A percentile compares a stretch with the other conserved stretches of the same genome.
Evolutionary conservation across 331 rosid species (phyloP).

Genomic region (Rhamnella rubrinervis): DNA sequence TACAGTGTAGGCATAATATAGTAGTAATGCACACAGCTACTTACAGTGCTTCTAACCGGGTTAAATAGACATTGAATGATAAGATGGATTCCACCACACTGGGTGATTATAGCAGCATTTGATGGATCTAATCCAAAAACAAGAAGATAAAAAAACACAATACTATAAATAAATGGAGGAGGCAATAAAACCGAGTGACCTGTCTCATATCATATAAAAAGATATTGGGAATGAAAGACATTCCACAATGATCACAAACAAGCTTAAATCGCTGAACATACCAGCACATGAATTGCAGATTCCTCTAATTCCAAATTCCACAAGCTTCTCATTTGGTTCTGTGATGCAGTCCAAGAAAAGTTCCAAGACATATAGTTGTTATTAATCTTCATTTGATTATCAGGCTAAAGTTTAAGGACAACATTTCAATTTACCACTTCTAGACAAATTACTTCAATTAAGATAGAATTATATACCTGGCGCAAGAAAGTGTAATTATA

Average conservation of each 20-base stretch:
- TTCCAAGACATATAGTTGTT: conserved; percentile 83
- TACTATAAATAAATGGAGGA: neutral
- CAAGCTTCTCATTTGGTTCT: conserved; percentile 87
- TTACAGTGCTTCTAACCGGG: conserved; percentile 86
- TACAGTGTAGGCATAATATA: neutral
- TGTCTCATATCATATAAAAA: neutral
- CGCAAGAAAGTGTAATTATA: conserved; percentile 75
- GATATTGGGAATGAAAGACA: conserved; percentile 6
- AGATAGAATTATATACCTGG: conserved; percentile 47
- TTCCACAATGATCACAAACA: neutral
- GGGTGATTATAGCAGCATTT: conserved; percentile 56
- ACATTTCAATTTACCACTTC: conserved; percentile 2
- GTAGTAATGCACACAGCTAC: conserved; percentile 27
- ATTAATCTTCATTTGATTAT: conserved; percentile 1
- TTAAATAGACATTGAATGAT: conserved; percentile 80
- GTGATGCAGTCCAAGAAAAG: conserved; percentile 87
- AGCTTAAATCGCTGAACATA: conserved; percentile 26
- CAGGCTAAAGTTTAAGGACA: conserved; percentile 1
- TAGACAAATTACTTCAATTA: conserved; percentile 1
- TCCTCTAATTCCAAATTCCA: conserved; percentile 86
- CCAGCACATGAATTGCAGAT: conserved; percentile 86
- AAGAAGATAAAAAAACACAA: neutral
- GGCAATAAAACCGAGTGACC: neutral
- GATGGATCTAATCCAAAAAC: conserved; percentile 44
- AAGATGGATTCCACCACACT: conserved; percentile 66